phyloP scores from a whole-genome alignment of 176 grass and related monocot species.

The Avena atlantica region DNA sequence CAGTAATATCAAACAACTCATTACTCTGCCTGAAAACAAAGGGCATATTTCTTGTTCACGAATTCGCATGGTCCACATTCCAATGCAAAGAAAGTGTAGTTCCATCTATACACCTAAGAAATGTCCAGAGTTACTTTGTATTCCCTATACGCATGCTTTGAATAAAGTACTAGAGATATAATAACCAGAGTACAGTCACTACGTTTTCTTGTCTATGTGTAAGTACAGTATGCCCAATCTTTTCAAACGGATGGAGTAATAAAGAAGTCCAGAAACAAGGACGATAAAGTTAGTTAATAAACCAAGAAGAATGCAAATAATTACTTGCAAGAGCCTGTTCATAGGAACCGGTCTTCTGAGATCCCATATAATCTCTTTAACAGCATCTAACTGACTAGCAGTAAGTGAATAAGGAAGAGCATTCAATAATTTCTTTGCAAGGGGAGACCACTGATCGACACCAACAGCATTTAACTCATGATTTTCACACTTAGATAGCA shows the following conservation, averaged over 20 bases:
- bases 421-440: conserved; percentile 71
- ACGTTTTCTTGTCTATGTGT: neutral
- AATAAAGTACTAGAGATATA: neutral
- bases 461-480: conserved; percentile 70
- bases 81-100: conserved; percentile 5
- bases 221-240: conserved; percentile 16
- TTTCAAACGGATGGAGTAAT: neutral
- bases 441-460: conserved; percentile 68
- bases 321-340: conserved; percentile 95
- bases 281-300: conserved; percentile 18
- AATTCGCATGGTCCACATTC: neutral
- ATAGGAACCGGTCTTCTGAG: conserved; percentile 89
- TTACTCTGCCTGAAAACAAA: conserved; percentile 24
- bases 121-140: conserved; percentile 2
- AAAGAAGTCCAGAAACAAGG: conserved; percentile 41
- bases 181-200: too few species aligned
- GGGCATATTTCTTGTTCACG: neutral
- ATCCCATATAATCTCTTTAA: conserved; percentile 99
- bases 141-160: neutral
- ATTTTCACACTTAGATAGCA: conserved; percentile 76
- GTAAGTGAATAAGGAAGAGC: conserved; percentile 88
- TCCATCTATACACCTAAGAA: conserved; percentile 23
- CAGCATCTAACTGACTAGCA: conserved; percentile 79
- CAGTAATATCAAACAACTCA: conserved; percentile 37
- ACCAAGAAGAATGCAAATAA: conserved; percentile 46